Evolutionary conservation across 257 asterid genomes (phyloP).

Genomic region (Penstemon barbatus): DNA sequence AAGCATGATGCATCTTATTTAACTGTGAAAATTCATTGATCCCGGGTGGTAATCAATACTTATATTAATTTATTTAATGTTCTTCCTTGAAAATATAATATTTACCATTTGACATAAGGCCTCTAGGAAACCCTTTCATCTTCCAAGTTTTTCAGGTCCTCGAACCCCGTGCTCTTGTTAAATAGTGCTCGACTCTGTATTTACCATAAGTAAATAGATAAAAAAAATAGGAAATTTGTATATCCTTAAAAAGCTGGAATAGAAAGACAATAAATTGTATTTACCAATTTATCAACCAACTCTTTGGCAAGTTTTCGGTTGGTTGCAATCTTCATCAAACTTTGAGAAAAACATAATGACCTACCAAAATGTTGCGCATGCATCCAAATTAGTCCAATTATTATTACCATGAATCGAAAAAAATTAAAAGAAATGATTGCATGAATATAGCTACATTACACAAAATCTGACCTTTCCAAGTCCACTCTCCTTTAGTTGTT

Average conservation of each 20-base stretch:
- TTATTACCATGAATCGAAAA: constrained; percentile 4
- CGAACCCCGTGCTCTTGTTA: constrained; percentile 70
- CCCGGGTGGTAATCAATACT: constrained; percentile 2
- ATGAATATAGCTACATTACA: constrained; percentile 9
- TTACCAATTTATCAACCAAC: constrained; percentile 98
- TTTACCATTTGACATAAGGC: constrained; percentile 50
- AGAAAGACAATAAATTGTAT: constrained; percentile 8
- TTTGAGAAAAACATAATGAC: constrained; percentile 95
- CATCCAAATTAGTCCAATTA: constrained; percentile 15
- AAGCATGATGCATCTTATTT: neutral
- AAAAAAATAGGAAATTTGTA: neutral
- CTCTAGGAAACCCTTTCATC: constrained; percentile 57
- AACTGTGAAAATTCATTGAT: constrained; percentile 30
- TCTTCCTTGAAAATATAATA: constrained; percentile 7
- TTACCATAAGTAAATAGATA: constrained; percentile 1
- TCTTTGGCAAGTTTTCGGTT: constrained; percentile 91
- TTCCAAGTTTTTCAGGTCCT: constrained; percentile 60
- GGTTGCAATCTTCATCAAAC: constrained; percentile 91
- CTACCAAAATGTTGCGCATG: constrained; percentile 40
- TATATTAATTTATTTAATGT: neutral
- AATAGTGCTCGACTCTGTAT: constrained; percentile 94
- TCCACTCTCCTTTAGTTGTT: constrained; percentile 87
- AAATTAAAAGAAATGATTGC: neutral
- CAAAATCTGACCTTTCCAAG: constrained; percentile 75
- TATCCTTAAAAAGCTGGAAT: neutral